Percentiles rank a stretch among this genome's conserved stretches.
These are phyloP conservation scores for Ceratobasidium sp. DNA, from an alignment of 1,284 basidiomycete genomes.

Conservation along the genomic window DNA sequence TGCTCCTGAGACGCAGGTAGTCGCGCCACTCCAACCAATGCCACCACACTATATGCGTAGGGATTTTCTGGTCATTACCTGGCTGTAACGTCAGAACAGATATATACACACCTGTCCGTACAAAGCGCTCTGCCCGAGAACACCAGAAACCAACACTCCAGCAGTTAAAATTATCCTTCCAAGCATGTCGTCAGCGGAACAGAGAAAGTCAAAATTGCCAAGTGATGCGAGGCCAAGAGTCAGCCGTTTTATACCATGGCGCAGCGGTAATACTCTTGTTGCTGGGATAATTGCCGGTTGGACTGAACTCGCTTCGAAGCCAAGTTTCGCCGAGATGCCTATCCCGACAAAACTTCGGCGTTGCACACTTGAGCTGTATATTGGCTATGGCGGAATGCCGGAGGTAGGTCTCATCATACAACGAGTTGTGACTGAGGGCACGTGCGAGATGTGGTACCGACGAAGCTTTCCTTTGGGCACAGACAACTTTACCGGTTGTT, in stretches of 20 bases:
- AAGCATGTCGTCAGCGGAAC: constrained; percentile 14
- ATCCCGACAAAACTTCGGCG: constrained; percentile 31
- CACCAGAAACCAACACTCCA: constrained; percentile 41
- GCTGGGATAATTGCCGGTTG: constrained; percentile 13
- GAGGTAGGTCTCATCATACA: too few relatives aligned
- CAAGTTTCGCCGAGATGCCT: constrained; percentile 31
- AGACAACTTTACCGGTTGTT: constrained; percentile 1
- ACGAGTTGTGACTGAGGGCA: not conserved
- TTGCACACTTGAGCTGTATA: not conserved
- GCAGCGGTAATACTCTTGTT: constrained; percentile 32
- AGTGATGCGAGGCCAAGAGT: not conserved
- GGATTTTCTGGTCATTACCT: constrained; percentile 41
- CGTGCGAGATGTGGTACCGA: constrained; percentile 9
- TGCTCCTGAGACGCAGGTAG: constrained; percentile 23
- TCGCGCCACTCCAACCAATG: constrained; percentile 56
- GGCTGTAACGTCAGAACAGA: constrained; percentile 48
- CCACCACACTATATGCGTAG: constrained; percentile 60
- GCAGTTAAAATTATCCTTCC: constrained; percentile 12
- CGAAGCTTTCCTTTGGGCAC: not conserved
- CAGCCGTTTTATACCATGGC: constrained; percentile 22
- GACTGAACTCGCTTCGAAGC: constrained; percentile 25
- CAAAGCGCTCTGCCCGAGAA: constrained; percentile 50
- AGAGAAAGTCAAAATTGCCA: constrained; percentile 3
- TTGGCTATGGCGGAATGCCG: constrained; percentile 36
- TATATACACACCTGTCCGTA: constrained; percentile 51